phyloP scores from a whole-genome alignment of 2,329 filamentous ascomycete species.

The Ophiostoma australiae region DNA sequence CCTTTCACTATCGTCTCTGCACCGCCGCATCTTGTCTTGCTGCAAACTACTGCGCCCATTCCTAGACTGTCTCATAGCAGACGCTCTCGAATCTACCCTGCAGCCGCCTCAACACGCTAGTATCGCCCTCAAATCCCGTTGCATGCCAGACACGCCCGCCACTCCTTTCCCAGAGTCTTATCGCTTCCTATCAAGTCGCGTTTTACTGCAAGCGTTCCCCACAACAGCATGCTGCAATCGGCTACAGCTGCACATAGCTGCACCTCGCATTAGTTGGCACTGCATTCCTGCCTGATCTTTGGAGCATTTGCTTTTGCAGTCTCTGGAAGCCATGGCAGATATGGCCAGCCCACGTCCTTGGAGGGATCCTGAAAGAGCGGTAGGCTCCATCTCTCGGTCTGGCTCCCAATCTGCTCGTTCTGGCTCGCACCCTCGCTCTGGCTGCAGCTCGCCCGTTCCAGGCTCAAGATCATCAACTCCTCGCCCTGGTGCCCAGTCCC shows the following conservation, averaged over 20 bases:
- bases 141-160: conserved; percentile 19
- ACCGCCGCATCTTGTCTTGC: background rate
- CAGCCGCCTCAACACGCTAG: background rate
- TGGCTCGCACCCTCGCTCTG: background rate
- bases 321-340: conserved; percentile 19
- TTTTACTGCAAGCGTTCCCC: background rate
- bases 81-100: background rate
- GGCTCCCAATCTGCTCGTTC: background rate
- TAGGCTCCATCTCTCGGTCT: background rate
- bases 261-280: conserved; percentile 5
- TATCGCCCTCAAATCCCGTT: conserved; percentile 11
- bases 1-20: background rate
- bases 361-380: conserved; percentile 17
- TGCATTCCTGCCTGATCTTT: conserved; percentile 22
- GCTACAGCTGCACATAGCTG: conserved; percentile 11
- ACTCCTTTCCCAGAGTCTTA: background rate
- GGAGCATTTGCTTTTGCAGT: background rate
- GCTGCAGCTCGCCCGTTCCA: conserved; percentile 5
- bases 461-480: conserved; percentile 9
- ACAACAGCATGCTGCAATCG: conserved; percentile 20
- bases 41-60: background rate
- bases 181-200: conserved; percentile 1
- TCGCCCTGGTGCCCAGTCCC: background rate
- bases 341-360: conserved; percentile 18
- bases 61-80: background rate